Evolutionary conservation across 2,329 filamentous ascomycete genomes (phyloP).

Genomic region (Aspergillus sp.): DNA sequence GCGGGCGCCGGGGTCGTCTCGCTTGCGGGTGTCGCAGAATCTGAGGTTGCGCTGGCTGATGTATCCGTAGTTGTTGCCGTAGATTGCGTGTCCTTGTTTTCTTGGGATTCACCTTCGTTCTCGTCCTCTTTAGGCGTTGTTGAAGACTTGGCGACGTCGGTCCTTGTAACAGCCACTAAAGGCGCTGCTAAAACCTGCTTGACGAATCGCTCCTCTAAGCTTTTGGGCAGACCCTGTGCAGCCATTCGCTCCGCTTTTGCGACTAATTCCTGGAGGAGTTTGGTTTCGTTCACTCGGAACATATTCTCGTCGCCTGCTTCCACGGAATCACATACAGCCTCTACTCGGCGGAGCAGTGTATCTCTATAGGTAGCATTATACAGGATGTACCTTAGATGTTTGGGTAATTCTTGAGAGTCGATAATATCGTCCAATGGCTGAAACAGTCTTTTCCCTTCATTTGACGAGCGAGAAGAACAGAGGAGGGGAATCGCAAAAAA

Average conservation of each 20-base stretch:
- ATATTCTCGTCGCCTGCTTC: constrained; percentile 81
- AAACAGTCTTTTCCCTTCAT: constrained; percentile 38
- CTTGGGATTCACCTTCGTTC: constrained; percentile 24
- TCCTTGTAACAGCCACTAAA: constrained; percentile 65
- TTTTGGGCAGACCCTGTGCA: constrained; percentile 66
- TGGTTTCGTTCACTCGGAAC: constrained; percentile 75
- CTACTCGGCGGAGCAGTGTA: constrained; percentile 65
- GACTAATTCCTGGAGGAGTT: constrained; percentile 65
- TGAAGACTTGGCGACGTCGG: constrained; percentile 40
- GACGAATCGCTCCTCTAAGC: constrained; percentile 84
- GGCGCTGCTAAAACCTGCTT: constrained; percentile 74
- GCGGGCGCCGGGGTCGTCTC: constrained; percentile 26
- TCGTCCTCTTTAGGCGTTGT: constrained; percentile 15
- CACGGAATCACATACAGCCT: constrained; percentile 73
- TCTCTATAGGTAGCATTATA: constrained; percentile 39
- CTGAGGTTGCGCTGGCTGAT: constrained; percentile 33
- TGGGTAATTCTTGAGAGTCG: constrained; percentile 44
- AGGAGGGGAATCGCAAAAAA: constrained; percentile 81
- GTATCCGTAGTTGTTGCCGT: constrained; percentile 26
- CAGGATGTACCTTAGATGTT: constrained; percentile 42
- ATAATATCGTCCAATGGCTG: constrained; percentile 52
- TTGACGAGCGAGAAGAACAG: constrained; percentile 45
- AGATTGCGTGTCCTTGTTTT: constrained; percentile 29
- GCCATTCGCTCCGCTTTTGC: constrained; percentile 71
- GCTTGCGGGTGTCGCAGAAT: constrained; percentile 41